phyloP scores from a whole-genome alignment of 129 eudicot species.

The Flaveria trinervia region DNA sequence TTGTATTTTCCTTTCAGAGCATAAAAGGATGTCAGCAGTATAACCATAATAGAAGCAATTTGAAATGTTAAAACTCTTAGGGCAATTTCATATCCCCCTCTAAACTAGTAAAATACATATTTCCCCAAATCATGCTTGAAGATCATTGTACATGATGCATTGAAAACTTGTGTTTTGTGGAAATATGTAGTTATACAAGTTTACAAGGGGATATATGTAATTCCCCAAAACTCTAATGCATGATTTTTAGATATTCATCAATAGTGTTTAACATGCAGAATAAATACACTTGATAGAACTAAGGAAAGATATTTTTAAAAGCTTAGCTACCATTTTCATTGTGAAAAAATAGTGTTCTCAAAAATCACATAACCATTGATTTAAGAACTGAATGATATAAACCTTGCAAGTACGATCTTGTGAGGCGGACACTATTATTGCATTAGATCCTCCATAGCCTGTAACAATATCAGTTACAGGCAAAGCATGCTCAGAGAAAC shows the following conservation, averaged over 20 bases:
- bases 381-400: neutral
- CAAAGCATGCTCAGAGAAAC: slow-evolving; percentile 78
- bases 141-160: no score
- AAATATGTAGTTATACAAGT: no score
- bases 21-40: slow-evolving; percentile 2
- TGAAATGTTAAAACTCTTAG: neutral
- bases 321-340: slow-evolving; percentile 5
- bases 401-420: slow-evolving; percentile 99
- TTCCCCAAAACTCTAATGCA: neutral
- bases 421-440: slow-evolving; percentile 79
- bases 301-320: neutral
- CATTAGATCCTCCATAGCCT: slow-evolving; percentile 83
- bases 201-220: no score
- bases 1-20: neutral
- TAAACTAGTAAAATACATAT: no score
- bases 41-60: neutral
- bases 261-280: slow-evolving; percentile 11
- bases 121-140: no score
- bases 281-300: neutral
- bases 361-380: neutral
- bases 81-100: neutral
- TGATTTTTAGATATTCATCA: slow-evolving; percentile 4
- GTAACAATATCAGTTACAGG: slow-evolving; percentile 75
- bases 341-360: neutral
- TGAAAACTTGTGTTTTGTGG: no score